Evolutionary conservation across 345 rosid genomes (phyloP).

Genomic region (Eucalyptus dawsonii): DNA sequence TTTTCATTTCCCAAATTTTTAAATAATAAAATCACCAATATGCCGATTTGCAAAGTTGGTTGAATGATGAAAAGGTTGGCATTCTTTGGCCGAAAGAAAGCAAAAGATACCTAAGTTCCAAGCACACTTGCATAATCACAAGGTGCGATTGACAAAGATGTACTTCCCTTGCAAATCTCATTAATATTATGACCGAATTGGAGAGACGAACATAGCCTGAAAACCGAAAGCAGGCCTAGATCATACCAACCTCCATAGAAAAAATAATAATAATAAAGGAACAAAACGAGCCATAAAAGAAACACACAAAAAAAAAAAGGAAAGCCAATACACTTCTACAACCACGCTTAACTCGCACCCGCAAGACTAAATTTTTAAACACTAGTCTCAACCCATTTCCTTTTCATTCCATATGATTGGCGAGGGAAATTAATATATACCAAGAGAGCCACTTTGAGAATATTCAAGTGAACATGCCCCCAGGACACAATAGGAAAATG

Average conservation of each 20-base stretch:
- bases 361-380: background rate
- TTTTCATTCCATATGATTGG: background rate
- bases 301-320: background rate
- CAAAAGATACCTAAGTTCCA: background rate
- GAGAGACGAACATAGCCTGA: background rate
- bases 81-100: background rate
- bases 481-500: background rate
- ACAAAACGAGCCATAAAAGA: background rate
- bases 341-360: background rate
- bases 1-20: background rate
- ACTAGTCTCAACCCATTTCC: background rate
- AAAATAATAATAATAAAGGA: background rate
- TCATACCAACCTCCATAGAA: background rate
- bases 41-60: background rate
- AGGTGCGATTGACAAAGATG: background rate
- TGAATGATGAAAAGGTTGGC: background rate
- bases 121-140: background rate
- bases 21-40: background rate
- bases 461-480: background rate
- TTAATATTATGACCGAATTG: background rate
- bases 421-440: background rate
- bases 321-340: background rate
- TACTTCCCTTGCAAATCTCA: background rate
- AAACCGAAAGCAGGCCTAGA: background rate
- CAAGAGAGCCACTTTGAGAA: background rate